These are phyloP conservation scores for Ploettnerulaceae sp. DNA, from an alignment of 2,329 filamentous ascomycete species.

Conservation along the genomic window DNA sequence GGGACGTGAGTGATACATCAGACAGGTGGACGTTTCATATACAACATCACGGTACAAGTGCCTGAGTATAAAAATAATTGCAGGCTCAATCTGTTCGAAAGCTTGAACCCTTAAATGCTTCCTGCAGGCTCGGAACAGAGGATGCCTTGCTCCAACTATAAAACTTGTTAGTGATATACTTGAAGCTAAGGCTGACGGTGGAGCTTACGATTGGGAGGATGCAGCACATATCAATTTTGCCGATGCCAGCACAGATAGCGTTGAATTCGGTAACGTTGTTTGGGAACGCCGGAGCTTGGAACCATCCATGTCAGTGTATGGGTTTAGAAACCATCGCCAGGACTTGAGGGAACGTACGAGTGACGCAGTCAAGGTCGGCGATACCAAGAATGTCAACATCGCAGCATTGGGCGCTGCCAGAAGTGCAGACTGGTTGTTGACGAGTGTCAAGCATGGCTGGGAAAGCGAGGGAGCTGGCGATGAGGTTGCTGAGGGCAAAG, in stretches of 20 bases:
- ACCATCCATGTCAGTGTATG: not conserved
- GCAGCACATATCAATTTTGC: slow-evolving; percentile 47
- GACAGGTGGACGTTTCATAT: not conserved
- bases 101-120: not conserved
- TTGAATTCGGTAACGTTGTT: slow-evolving; percentile 39
- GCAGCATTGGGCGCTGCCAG: slow-evolving; percentile 50
- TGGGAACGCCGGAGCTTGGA: slow-evolving; percentile 36
- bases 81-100: no score
- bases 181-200: not conserved
- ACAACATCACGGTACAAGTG: not conserved
- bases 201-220: slow-evolving; percentile 43
- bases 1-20: not conserved
- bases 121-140: slow-evolving; percentile 28
- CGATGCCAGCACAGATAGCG: slow-evolving; percentile 25
- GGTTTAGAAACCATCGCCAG: not conserved
- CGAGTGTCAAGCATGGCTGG: slow-evolving; percentile 36
- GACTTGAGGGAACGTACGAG: slow-evolving; percentile 40
- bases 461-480: slow-evolving; percentile 26
- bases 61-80: no score
- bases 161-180: not conserved
- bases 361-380: slow-evolving; percentile 51
- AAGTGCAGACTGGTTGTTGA: slow-evolving; percentile 39
- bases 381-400: slow-evolving; percentile 56
- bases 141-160: slow-evolving; percentile 30
- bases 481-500: slow-evolving; percentile 23